Evolutionary conservation across 1,139 yeast genomes (phyloP).

Genomic region (Blastobotrys petasosporus): DNA sequence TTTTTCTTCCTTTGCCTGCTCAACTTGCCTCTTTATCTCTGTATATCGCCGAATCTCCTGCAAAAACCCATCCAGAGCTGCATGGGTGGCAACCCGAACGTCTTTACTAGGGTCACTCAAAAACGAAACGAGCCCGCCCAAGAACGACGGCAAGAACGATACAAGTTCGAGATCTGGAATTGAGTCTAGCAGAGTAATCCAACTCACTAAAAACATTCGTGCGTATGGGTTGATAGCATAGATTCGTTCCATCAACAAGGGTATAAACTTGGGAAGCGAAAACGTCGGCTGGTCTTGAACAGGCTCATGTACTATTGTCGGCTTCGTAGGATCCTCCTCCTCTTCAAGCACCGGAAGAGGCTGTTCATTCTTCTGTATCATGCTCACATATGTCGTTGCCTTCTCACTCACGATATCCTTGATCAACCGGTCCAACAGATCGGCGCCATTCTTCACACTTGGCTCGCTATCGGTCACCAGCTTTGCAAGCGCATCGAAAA

Average conservation of each 20-base stretch:
- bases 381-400: slow-evolving; percentile 85
- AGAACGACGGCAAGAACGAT: slow-evolving; percentile 79
- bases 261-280: slow-evolving; percentile 81
- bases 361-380: slow-evolving; percentile 39
- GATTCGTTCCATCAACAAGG: slow-evolving; percentile 82
- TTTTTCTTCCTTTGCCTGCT: background rate
- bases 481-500: slow-evolving; percentile 87
- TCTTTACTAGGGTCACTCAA: slow-evolving; percentile 82
- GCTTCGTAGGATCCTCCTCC: slow-evolving; percentile 23
- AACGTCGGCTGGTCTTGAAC: slow-evolving; percentile 65
- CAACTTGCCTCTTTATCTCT: slow-evolving; percentile 49
- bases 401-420: slow-evolving; percentile 96
- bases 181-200: slow-evolving; percentile 87
- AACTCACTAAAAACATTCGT: slow-evolving; percentile 81
- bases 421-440: slow-evolving; percentile 78
- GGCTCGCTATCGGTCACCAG: slow-evolving; percentile 89
- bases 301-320: slow-evolving; percentile 33
- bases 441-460: slow-evolving; percentile 94
- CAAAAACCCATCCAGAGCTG: slow-evolving; percentile 64
- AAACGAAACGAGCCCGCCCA: slow-evolving; percentile 78
- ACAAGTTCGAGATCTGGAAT: slow-evolving; percentile 88
- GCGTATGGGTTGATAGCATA: slow-evolving; percentile 92
- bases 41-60: slow-evolving; percentile 75
- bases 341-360: slow-evolving; percentile 13
- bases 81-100: slow-evolving; percentile 80